These are phyloP conservation scores for Mycena rebaudengoi DNA, from an alignment of 768 basidiomycete species.

Conservation along the genomic window DNA sequence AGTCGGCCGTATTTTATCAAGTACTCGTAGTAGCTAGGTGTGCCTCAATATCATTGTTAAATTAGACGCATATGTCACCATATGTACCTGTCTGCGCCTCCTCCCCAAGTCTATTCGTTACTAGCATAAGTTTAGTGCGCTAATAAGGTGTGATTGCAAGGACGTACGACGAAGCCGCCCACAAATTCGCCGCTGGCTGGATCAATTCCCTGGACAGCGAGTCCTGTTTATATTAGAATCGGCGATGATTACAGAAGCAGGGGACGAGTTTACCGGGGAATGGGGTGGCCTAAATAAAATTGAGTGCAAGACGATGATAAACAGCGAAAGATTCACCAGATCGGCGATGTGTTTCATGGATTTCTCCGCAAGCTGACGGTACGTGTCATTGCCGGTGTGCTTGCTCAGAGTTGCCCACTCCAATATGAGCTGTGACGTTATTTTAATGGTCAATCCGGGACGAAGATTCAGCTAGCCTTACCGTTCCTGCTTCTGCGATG, in stretches of 20 bases:
- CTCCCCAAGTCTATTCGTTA: constrained; percentile 34
- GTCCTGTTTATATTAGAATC: constrained; percentile 41
- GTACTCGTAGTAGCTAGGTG: constrained; percentile 69
- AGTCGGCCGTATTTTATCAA: constrained; percentile 76
- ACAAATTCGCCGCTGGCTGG: constrained; percentile 54
- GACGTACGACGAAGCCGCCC: too few species aligned
- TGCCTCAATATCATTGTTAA: too few species aligned
- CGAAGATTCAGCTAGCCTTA: neutral
- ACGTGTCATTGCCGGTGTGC: constrained; percentile 59
- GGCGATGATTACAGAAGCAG: neutral
- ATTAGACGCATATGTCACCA: too few species aligned
- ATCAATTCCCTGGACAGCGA: constrained; percentile 62
- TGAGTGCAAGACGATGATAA: neutral
- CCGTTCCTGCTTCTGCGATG: constrained; percentile 15
- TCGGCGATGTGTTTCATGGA: constrained; percentile 56
- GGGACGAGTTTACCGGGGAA: constrained; percentile 32
- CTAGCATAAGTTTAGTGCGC: too few species aligned
- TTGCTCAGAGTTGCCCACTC: constrained; percentile 57
- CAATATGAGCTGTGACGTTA: constrained; percentile 48
- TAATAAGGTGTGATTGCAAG: too few species aligned
- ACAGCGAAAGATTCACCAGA: constrained; percentile 26
- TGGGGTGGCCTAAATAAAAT: constrained; percentile 43
- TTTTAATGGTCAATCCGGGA: neutral
- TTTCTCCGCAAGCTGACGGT: constrained; percentile 53
- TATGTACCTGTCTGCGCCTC: neutral